These are phyloP conservation scores for Nicotiana noctiflora DNA, from an alignment of 257 asterid species.

Conservation along the genomic window DNA sequence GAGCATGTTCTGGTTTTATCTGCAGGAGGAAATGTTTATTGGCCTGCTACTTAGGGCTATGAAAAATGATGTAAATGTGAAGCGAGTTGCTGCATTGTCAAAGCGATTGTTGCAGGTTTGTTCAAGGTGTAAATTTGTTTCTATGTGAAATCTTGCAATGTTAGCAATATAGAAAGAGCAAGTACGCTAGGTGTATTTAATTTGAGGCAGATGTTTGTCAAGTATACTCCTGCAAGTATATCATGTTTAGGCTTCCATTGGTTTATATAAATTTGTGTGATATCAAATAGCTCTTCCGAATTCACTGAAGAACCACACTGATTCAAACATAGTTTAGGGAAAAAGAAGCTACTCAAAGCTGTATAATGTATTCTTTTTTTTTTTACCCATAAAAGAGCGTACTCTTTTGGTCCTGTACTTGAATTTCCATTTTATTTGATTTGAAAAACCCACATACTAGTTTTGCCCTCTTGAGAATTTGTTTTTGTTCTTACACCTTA, in stretches of 20 bases:
- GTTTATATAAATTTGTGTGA: neutral
- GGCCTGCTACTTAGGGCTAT: conserved; percentile 76
- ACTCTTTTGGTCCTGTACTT: neutral
- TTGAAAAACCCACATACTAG: neutral
- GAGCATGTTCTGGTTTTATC: conserved; percentile 4
- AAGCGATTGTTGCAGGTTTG: conserved; percentile 92
- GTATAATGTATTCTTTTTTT: neutral
- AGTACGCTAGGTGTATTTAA: neutral
- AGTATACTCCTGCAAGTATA: neutral
- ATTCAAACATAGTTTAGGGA: neutral
- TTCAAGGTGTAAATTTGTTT: neutral
- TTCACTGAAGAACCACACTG: neutral
- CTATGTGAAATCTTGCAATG: neutral
- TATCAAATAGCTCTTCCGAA: neutral
- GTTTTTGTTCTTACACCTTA: neutral
- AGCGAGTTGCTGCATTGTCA: conserved; percentile 82
- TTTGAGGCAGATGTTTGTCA: neutral
- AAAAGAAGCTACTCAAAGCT: neutral
- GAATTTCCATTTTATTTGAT: neutral
- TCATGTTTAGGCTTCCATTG: conserved; percentile 1
- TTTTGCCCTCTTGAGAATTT: neutral
- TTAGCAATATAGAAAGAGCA: neutral
- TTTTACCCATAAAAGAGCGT: neutral
- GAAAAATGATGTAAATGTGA: conserved; percentile 89
- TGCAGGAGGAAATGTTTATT: conserved; percentile 89